A percentile compares a stretch with the other conserved stretches of the same genome.
Conservation (phyloP, 1,284 basidiomycete genomes). For the Apiotrichum gamsii region DNA sequence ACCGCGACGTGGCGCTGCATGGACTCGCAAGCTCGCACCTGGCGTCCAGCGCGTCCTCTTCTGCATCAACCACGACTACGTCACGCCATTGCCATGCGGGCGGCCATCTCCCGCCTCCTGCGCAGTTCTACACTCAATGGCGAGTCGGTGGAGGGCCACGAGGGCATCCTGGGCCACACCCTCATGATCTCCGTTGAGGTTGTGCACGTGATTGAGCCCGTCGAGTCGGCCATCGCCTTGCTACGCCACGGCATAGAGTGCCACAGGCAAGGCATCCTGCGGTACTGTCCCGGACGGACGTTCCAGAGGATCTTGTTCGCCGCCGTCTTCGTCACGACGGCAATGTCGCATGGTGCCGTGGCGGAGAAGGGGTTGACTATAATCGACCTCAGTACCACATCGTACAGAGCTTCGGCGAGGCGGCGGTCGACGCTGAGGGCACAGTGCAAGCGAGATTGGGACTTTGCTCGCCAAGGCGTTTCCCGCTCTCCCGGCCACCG, state of each 20-base stretch:
- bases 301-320: conserved; percentile 4
- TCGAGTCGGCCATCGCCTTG: conserved; percentile 1
- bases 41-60: too few relatives aligned
- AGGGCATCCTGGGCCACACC: not conserved
- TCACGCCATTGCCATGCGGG: conserved; percentile 20
- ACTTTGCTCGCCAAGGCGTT: conserved; percentile 1
- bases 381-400: conserved; percentile 1
- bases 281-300: conserved; percentile 1
- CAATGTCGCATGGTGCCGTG: conserved; percentile 2
- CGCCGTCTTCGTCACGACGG: conserved; percentile 4
- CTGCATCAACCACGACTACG: conserved; percentile 19
- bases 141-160: not conserved
- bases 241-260: not conserved
- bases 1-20: too few relatives aligned
- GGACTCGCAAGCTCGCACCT: too few relatives aligned
- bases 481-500: not conserved
- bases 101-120: conserved; percentile 1
- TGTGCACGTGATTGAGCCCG: not conserved
- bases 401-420: not conserved
- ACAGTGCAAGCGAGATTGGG: not conserved
- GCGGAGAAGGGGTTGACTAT: not conserved
- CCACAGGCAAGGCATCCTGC: not conserved
- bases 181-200: not conserved
- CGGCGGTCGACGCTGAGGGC: conserved; percentile 1
- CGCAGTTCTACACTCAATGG: not conserved